These are phyloP conservation scores for Leccinum insigne DNA, from an alignment of 1,284 basidiomycete species.

Conservation along the genomic window DNA sequence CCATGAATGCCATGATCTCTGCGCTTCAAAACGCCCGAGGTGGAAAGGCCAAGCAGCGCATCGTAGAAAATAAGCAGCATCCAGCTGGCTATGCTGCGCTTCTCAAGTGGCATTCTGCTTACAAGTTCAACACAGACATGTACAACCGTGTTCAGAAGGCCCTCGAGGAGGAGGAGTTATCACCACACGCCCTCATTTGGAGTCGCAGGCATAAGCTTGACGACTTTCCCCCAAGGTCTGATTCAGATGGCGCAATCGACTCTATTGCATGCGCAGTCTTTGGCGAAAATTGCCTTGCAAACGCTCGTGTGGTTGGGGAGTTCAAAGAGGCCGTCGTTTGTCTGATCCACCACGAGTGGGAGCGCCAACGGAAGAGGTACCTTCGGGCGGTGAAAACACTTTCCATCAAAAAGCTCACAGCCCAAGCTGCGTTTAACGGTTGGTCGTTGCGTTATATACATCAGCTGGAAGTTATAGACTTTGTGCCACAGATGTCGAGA, in stretches of 20 bases:
- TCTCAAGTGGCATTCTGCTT: slow-evolving; percentile 1
- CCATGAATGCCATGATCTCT: slow-evolving; percentile 5
- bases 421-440: slow-evolving; percentile 3
- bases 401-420: not conserved
- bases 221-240: not conserved
- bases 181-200: slow-evolving; percentile 5
- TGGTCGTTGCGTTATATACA: not conserved
- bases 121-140: slow-evolving; percentile 4
- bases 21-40: not conserved
- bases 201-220: slow-evolving; percentile 3
- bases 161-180: not conserved
- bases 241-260: slow-evolving; percentile 4
- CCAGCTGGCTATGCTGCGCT: not conserved
- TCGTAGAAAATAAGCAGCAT: not conserved
- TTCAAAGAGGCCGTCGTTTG: too few species aligned
- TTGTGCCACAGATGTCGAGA: not conserved
- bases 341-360: too few species aligned
- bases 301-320: not conserved
- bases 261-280: slow-evolving; percentile 4
- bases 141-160: slow-evolving; percentile 4
- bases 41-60: not conserved
- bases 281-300: slow-evolving; percentile 9
- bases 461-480: not conserved
- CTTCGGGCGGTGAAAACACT: not conserved
- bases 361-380: not conserved